Base-by-base conservation (phyloP, 805 yeast species). In the Saccharomyces eubayanus region DNA sequence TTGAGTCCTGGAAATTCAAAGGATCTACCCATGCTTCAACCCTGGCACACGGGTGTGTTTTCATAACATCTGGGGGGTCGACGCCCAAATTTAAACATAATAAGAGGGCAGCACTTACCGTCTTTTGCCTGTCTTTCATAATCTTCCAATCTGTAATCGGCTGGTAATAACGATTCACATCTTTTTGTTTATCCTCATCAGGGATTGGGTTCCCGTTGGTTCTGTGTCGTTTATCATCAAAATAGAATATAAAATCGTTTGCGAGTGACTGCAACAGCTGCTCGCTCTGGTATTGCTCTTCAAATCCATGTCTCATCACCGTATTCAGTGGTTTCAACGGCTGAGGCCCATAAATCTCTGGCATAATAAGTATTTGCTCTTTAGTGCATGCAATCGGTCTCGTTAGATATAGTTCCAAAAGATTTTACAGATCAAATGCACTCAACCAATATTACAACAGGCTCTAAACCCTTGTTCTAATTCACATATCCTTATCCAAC, bases 1-100 rank as follows among this genome's bases (percentile, higher is more conserved):
- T 89, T 0, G 95, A 83, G 65, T 91, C 98, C 31, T 84, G 80
- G 61, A 82, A 85, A 8, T 83, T 76, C 27, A 87, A 73, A 0
- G 98, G 97, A 66, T 94, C 96, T 10, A 91, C 82, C 89, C 97
- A 92, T 0, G 97, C 87, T 73, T 94, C 99, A 45, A 84, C 72
- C 59, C 85, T 83, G 1, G 99, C 97, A 62, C 95, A 87, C 1
- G 97, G 97, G 57, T 87, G 89, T 0, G 97, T 89, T 67, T 90
- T 89, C 66, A 88, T 82, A 28, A 91, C 83, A 70, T 94, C 99
- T 0, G 99, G 99, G 2, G 99, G 99, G 61, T 92, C 98, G 1
- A 94, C 97, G 8, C 98, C 97, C 28, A 92, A 71, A 65, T 94
- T 94, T 41, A 94, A 74, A 69, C 99, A 94, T 49, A 94, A 73